These are phyloP conservation scores for Populus hybrid DNA, from an alignment of 441 rosid species.

Conservation along the genomic window DNA sequence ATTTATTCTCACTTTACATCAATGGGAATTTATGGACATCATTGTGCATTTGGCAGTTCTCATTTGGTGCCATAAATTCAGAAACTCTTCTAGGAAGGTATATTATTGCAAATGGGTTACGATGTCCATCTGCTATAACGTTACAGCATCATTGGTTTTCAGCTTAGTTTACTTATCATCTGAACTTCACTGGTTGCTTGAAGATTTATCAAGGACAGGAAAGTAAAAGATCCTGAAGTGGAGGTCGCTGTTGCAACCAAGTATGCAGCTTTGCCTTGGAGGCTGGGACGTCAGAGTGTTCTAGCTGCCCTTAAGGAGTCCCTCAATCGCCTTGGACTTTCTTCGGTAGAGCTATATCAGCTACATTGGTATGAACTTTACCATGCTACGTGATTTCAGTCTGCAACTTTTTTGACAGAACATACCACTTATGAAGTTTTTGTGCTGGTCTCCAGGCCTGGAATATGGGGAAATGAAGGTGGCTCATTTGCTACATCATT, in stretches of 20 bases:
- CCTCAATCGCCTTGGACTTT: conserved; percentile 68
- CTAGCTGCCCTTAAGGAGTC: conserved; percentile 76
- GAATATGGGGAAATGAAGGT: conserved; percentile 99
- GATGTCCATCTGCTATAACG: neutral
- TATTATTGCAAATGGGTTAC: neutral
- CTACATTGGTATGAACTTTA: conserved; percentile 70
- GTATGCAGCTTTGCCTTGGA: conserved; percentile 96
- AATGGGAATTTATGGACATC: neutral
- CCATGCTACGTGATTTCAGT: conserved; percentile 6
- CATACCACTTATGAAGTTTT: conserved; percentile 25
- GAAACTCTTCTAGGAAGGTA: conserved; percentile 93
- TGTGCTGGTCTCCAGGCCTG: conserved; percentile 72
- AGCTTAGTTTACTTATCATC: neutral
- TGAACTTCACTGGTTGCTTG: conserved; percentile 6
- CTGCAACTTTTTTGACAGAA: neutral
- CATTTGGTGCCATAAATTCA: conserved; percentile 74
- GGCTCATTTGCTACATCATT: conserved; percentile 19
- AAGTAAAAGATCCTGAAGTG: conserved; percentile 47
- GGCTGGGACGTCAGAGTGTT: conserved; percentile 89
- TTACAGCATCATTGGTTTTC: neutral
- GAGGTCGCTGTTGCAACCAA: conserved; percentile 79
- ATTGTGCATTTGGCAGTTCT: conserved; percentile 36
- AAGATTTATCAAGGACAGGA: conserved; percentile 80
- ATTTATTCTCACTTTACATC: neutral
- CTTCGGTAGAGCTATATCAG: conserved; percentile 86